These are phyloP conservation scores for Musa beccarii DNA, from an alignment of 176 grass and related monocot species.

Conservation along the genomic window DNA sequence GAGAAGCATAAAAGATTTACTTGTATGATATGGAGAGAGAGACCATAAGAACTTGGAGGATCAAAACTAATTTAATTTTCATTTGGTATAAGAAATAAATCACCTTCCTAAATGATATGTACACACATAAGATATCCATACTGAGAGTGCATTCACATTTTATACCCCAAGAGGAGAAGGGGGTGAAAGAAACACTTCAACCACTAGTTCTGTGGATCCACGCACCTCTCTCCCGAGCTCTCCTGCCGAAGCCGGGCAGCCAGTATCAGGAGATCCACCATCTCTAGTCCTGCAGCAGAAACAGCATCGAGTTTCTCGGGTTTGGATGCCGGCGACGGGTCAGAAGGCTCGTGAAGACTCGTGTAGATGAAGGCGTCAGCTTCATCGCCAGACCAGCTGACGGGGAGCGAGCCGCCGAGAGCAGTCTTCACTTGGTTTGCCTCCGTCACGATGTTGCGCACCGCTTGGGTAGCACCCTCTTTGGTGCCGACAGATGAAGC, in stretches of 20 bases:
- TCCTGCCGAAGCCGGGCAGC: slow-evolving; percentile 49
- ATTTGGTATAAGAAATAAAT: not conserved
- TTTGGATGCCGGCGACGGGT: slow-evolving; percentile 34
- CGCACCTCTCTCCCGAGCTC: slow-evolving; percentile 29
- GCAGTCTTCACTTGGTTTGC: slow-evolving; percentile 72
- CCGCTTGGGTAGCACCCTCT: slow-evolving; percentile 45
- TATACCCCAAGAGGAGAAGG: not conserved
- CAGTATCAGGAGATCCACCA: slow-evolving; percentile 80
- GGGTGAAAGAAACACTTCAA: not conserved
- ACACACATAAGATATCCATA: not conserved
- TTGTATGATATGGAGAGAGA: too few species aligned
- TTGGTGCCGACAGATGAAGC: slow-evolving; percentile 33
- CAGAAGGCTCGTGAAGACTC: slow-evolving; percentile 35
- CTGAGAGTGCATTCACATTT: not conserved
- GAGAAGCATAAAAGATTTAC: too few species aligned
- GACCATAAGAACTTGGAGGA: not conserved
- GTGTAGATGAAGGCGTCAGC: slow-evolving; percentile 44
- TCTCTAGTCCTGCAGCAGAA: slow-evolving; percentile 52
- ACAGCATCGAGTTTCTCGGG: slow-evolving; percentile 42
- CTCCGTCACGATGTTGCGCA: slow-evolving; percentile 66
- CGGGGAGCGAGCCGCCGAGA: slow-evolving; percentile 41
- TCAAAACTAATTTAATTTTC: not conserved
- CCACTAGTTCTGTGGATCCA: not conserved
- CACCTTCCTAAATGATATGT: not conserved
- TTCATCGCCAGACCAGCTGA: slow-evolving; percentile 78